Conservation (phyloP, 2,329 filamentous ascomycete genomes). For the Xylariomycetidae sp. region DNA sequence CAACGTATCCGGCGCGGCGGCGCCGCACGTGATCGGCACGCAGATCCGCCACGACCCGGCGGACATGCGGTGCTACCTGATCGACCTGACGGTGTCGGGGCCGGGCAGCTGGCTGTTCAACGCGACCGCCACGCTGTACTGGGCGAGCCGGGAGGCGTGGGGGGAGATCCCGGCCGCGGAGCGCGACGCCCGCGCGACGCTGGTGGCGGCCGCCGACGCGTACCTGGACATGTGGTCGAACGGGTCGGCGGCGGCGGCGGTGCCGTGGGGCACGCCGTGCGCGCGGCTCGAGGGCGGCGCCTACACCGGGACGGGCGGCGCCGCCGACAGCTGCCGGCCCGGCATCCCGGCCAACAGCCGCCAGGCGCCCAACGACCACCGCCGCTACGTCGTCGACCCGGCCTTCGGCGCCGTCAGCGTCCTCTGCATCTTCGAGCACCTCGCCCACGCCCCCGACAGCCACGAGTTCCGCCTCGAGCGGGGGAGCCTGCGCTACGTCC, state of each 20-base stretch:
- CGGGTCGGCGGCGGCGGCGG: constrained; percentile 20
- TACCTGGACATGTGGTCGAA: constrained; percentile 32
- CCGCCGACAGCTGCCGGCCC: constrained; percentile 21
- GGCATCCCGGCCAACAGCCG: constrained; percentile 22
- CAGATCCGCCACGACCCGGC: constrained; percentile 26
- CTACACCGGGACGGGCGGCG: constrained; percentile 19
- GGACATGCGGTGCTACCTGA: constrained; percentile 20
- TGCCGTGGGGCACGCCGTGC: constrained; percentile 32
- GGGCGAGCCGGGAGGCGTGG: constrained; percentile 26
- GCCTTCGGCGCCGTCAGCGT: constrained; percentile 24
- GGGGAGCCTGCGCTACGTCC: constrained; percentile 23
- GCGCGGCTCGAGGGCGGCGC: constrained; percentile 23
- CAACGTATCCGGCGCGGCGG: constrained; percentile 12
- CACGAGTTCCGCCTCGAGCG: constrained; percentile 25
- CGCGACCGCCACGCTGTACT: constrained; percentile 28
- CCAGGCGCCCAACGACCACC: constrained; percentile 22
- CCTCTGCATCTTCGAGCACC: constrained; percentile 24
- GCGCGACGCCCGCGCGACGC: constrained; percentile 20
- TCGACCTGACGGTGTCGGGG: constrained; percentile 28
- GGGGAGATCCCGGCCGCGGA: constrained; percentile 21
- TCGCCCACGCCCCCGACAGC: constrained; percentile 22
- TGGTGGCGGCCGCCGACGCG: constrained; percentile 29
- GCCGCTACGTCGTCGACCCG: constrained; percentile 26
- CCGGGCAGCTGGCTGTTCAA: constrained; percentile 32
- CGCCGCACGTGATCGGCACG: constrained; percentile 27